phyloP scores from a whole-genome alignment of 2,329 filamentous ascomycete genomes.

The Juglanconis juglandina region DNA sequence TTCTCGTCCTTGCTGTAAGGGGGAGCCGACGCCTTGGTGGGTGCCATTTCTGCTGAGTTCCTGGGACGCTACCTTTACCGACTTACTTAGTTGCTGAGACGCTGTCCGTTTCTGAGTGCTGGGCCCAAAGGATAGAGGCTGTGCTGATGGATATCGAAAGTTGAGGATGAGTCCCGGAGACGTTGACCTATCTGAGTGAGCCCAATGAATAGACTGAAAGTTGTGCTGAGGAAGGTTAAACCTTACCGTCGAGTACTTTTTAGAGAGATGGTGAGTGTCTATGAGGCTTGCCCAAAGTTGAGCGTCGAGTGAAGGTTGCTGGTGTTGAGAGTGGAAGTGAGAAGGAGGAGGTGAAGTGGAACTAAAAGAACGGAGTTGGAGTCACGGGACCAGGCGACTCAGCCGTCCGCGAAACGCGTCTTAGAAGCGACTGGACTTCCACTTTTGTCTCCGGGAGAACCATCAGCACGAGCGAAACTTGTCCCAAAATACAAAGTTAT shows the following conservation, averaged over 20 bases:
- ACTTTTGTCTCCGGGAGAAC: not conserved
- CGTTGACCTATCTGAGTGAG: no score
- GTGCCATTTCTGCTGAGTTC: slow-evolving; percentile 30
- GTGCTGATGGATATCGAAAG: no score
- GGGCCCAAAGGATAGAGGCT: no score
- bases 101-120: not conserved
- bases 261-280: no score
- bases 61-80: not conserved
- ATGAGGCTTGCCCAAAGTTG: no score
- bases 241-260: no score
- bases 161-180: not conserved
- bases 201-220: not conserved
- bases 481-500: no score
- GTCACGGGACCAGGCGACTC: slow-evolving; percentile 18
- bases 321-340: not conserved
- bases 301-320: no score
- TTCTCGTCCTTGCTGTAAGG: slow-evolving; percentile 77
- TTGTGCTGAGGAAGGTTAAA: not conserved
- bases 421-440: not conserved
- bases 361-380: slow-evolving; percentile 2
- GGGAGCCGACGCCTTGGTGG: slow-evolving; percentile 41
- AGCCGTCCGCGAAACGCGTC: slow-evolving; percentile 7
- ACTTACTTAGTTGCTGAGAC: not conserved
- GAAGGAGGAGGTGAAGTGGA: not conserved
- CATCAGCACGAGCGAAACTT: not conserved